A percentile compares a stretch with the other conserved stretches of the same genome.
phyloP scores from a whole-genome alignment of 1,284 basidiomycete species.

The Moesziomyces parantarcticus region DNA sequence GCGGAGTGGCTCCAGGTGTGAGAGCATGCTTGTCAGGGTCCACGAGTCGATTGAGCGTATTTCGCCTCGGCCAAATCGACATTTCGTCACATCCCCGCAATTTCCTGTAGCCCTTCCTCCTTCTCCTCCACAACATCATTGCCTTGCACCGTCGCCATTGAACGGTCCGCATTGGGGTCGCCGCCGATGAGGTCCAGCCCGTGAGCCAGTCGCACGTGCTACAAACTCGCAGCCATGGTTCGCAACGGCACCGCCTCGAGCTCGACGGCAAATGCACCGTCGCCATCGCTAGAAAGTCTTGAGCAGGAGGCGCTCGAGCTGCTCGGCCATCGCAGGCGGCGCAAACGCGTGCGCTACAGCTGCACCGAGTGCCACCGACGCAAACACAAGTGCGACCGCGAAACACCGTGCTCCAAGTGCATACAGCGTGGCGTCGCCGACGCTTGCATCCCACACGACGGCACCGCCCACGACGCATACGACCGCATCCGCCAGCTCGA shows the following conservation, averaged over 20 bases:
- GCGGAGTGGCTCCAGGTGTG: too few species aligned
- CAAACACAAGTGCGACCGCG: conserved; percentile 41
- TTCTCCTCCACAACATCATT: too few species aligned
- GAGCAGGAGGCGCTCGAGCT: conserved; percentile 20
- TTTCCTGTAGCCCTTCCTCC: too few species aligned
- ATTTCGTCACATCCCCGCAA: too few species aligned
- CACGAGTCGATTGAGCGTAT: too few species aligned
- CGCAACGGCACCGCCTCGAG: neutral
- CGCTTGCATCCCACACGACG: conserved; percentile 20
- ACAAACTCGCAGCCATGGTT: neutral
- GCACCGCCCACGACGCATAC: conserved; percentile 9
- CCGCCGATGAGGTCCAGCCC: too few species aligned
- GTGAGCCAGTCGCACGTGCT: too few species aligned
- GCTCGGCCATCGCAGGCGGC: conserved; percentile 17
- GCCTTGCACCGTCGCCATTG: too few species aligned
- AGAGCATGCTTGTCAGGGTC: too few species aligned
- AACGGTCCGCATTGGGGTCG: too few species aligned
- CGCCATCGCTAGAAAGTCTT: neutral
- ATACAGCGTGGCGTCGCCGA: conserved; percentile 24
- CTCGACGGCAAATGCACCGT: neutral
- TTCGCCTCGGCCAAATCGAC: too few species aligned
- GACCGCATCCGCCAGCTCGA: conserved; percentile 25
- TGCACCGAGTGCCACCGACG: conserved; percentile 43
- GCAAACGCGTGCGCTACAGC: conserved; percentile 27
- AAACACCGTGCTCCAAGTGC: conserved; percentile 33